Base-by-base conservation (phyloP, 148 eudicot species). In the Chenopodium quinoa region DNA sequence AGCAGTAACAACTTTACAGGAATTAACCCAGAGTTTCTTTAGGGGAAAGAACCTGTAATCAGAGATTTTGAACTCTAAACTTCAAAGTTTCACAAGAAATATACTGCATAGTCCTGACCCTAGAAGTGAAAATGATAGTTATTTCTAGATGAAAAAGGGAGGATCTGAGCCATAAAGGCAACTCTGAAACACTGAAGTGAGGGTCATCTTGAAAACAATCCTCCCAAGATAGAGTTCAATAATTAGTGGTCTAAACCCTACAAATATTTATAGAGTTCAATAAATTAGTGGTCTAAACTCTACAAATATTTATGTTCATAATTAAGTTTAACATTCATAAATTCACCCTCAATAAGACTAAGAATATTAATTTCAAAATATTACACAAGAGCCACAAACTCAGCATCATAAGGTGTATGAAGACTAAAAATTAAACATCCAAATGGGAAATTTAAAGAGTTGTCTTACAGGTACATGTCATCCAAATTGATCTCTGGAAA, bases 401-500 rank as follows among this genome's bases (percentile, higher is more conserved):
- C 23, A 27, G 60, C 75, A 56, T 48, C 71, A 69, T 19, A 54
- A 76, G 50, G 3, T 46, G 31, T 64, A 54, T 64, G 58, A 22
- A 63, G 32, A 37, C 17, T 27, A 76, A 75, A 67, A 37, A 37
- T 37, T 4, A 37, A 37, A 37, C 40, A 37, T 37, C 9, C 46
- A 16, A 75, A 50, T 9, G 47, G 48, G 76, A 58, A 65, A 66
- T 10, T 22, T 19, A 20, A 66, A 75, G 25, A 67, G 25, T 65
- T 60, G 85, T 73, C 97, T 92, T 89, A 95, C 99, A 90, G 64
- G 88, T 90, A 81, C 76, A 90, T 66, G 77, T 91, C 91, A 67
- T 88, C 86, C 84, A 83, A 88, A 83, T 84, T 83, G 77, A 93
- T 87, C 83, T 96, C 99, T 77, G 85, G 90, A 80, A 92, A 96